phyloP scores from a whole-genome alignment of 225 moss, liverwort and hornwort species.

The Marchantia polymorpha region DNA sequence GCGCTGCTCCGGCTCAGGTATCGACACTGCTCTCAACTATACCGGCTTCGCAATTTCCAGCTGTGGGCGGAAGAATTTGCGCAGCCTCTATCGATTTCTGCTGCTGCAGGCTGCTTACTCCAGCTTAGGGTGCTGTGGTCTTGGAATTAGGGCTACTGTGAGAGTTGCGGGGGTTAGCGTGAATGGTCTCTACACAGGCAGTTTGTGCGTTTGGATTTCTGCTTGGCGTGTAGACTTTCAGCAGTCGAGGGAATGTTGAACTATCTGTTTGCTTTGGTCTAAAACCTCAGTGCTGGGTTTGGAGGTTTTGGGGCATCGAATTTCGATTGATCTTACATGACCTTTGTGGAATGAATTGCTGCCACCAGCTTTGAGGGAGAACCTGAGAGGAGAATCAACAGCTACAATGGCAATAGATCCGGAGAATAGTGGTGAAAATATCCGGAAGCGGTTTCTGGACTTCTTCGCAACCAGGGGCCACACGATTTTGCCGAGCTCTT shows the following conservation, averaged over 20 bases:
- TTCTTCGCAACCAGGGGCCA: conserved; percentile 72
- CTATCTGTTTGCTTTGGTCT: neutral
- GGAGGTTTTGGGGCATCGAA: neutral
- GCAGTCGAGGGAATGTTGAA: neutral
- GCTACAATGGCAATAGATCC: conserved; percentile 43
- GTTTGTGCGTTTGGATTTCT: neutral
- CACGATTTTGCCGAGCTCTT: conserved; percentile 78
- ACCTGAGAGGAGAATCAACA: conserved; percentile 35
- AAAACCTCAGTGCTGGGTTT: neutral
- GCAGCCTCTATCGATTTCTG: neutral
- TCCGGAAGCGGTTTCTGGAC: conserved; percentile 73
- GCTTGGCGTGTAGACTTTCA: neutral
- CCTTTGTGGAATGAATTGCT: neutral
- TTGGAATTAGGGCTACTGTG: neutral
- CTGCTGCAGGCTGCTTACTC: neutral
- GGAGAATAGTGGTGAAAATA: conserved; percentile 63
- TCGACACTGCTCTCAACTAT: neutral
- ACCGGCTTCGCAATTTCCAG: neutral
- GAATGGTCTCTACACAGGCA: neutral
- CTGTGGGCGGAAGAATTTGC: too few relatives aligned
- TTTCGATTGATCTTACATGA: neutral
- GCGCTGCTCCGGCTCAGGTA: conserved; percentile 22
- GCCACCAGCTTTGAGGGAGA: conserved; percentile 32
- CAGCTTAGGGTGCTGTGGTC: neutral
- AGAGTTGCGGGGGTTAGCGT: neutral